phyloP scores from a whole-genome alignment of 345 rosid genomes.

The Acer negundo region DNA sequence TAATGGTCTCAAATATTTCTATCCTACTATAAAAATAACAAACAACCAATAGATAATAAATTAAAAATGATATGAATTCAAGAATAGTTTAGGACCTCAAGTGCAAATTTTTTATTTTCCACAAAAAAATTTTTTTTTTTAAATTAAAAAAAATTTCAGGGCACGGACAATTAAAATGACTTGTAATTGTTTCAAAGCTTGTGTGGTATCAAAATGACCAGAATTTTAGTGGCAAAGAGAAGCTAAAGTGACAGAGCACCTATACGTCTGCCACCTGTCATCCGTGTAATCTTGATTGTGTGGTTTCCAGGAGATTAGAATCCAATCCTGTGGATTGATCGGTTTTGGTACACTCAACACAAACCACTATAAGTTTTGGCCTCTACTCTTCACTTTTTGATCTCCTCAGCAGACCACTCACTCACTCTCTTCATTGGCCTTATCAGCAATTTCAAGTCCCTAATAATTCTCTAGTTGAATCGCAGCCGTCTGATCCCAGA shows the following conservation, averaged over 20 bases:
- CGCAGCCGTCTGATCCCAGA: conserved; percentile 3
- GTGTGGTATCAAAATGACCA: conserved; percentile 9
- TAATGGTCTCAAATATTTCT: conserved; percentile 10
- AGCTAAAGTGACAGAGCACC: neutral
- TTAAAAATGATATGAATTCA: conserved; percentile 9
- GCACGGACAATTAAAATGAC: neutral
- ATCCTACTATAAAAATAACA: neutral
- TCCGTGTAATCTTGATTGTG: conserved; percentile 43
- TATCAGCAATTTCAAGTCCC: neutral
- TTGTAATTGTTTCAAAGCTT: neutral
- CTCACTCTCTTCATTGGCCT: neutral
- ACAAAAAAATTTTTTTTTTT: too few relatives aligned
- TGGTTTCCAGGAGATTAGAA: conserved; percentile 35
- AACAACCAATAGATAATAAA: neutral
- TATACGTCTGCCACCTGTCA: conserved; percentile 42
- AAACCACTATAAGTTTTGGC: conserved; percentile 25
- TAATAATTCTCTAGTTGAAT: neutral
- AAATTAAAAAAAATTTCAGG: neutral
- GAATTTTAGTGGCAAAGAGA: conserved; percentile 30
- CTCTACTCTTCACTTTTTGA: neutral
- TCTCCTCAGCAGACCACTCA: conserved; percentile 9
- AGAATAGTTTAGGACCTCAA: conserved; percentile 21
- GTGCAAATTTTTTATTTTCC: neutral
- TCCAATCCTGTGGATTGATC: conserved; percentile 21
- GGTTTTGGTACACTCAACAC: conserved; percentile 35